Evolutionary conservation across 495 filamentous ascomycete species (phyloP).

Genomic region (Lophiotrema nucula): DNA sequence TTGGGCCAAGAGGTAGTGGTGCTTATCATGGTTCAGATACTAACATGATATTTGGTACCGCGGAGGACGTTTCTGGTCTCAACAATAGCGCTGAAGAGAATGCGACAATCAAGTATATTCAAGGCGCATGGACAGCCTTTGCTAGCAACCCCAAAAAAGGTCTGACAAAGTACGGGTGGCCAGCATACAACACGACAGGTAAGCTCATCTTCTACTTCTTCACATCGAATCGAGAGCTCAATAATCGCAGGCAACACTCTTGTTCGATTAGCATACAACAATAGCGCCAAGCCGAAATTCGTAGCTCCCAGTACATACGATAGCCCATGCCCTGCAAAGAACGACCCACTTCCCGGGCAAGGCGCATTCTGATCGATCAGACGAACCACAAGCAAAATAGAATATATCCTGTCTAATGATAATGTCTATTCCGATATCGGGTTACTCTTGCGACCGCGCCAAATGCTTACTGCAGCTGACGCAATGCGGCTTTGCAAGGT

Average conservation of each 20-base stretch:
- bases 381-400: too few relatives aligned
- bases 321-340: slow-evolving; percentile 12
- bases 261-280: slow-evolving; percentile 15
- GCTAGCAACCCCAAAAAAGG: slow-evolving; percentile 13
- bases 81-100: slow-evolving; percentile 13
- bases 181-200: slow-evolving; percentile 6
- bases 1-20: slow-evolving; percentile 13
- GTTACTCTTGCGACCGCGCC: too few relatives aligned
- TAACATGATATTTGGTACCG: slow-evolving; percentile 27
- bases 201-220: neutral
- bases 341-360: slow-evolving; percentile 15
- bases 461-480: too few relatives aligned
- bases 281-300: slow-evolving; percentile 6
- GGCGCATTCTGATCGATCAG: slow-evolving; percentile 15
- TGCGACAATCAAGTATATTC: slow-evolving; percentile 18
- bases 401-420: too few relatives aligned
- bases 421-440: too few relatives aligned
- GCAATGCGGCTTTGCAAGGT: too few relatives aligned
- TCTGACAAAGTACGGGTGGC: slow-evolving; percentile 24
- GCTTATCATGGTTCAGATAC: slow-evolving; percentile 28
- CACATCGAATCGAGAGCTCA: neutral
- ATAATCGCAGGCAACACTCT: neutral
- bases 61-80: slow-evolving; percentile 15
- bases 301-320: slow-evolving; percentile 23
- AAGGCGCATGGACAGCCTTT: slow-evolving; percentile 28